Percentiles rank a stretch among this genome's conserved stretches.
These are phyloP conservation scores for Nitzschia sp. DNA, from an alignment of 108 stramenopile species.

Conservation along the genomic window DNA sequence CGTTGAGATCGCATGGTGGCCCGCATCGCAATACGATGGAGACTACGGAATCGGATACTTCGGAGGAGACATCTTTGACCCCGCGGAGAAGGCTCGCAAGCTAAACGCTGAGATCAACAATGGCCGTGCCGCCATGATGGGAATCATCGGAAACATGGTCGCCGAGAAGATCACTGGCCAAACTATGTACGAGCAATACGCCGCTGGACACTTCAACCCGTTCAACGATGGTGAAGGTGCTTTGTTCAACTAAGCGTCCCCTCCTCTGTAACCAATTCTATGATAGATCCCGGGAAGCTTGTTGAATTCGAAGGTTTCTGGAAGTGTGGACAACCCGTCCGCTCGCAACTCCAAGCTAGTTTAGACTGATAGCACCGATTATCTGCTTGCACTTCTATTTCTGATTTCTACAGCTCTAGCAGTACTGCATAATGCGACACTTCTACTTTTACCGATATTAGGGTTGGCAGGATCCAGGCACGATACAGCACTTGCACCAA, in stretches of 20 bases:
- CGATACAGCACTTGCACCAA: constrained; percentile 53
- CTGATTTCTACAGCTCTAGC: too few relatives aligned
- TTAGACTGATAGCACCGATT: background rate
- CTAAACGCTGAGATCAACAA: constrained; percentile 87
- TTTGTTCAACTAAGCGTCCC: constrained; percentile 22
- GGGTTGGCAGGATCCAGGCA: constrained; percentile 36
- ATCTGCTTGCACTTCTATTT: background rate
- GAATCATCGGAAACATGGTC: constrained; percentile 85
- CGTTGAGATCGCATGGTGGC: constrained; percentile 60
- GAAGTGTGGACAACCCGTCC: background rate
- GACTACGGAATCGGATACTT: constrained; percentile 73
- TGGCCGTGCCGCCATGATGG: constrained; percentile 86
- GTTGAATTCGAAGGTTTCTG: background rate
- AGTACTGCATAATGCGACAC: too few relatives aligned
- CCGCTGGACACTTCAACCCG: constrained; percentile 53
- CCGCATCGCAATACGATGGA: constrained; percentile 58
- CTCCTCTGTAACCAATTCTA: background rate
- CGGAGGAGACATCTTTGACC: constrained; percentile 64
- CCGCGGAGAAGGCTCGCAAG: constrained; percentile 62
- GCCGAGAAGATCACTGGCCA: constrained; percentile 56
- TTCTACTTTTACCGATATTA: too few relatives aligned
- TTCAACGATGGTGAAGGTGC: constrained; percentile 55
- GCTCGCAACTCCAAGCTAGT: background rate
- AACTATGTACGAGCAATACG: constrained; percentile 51
- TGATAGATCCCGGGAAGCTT: background rate